These are phyloP conservation scores for Agarophyton chilense DNA, from an alignment of 23 red algal genomes.

Conservation along the genomic window DNA sequence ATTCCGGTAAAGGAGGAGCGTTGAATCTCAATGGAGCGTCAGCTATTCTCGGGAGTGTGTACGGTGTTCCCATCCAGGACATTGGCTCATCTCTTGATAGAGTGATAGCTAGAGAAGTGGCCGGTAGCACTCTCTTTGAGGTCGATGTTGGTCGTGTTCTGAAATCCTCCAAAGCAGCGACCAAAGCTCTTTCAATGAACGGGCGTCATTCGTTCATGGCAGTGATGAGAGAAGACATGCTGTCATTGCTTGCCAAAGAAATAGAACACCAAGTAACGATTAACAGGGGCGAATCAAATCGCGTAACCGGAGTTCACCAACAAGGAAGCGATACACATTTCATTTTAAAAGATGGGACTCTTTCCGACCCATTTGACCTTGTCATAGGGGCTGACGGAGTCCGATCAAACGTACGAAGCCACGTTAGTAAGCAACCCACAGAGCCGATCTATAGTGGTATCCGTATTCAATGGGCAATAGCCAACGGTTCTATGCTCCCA, in stretches of 20 bases:
- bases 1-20: constrained; percentile 10
- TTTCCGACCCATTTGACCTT: constrained; percentile 43
- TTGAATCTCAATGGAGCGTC: constrained; percentile 64
- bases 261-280: constrained; percentile 14
- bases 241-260: neutral
- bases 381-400: constrained; percentile 72
- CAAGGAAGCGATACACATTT: neutral
- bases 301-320: constrained; percentile 8
- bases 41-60: constrained; percentile 34
- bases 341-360: neutral
- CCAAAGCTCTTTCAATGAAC: neutral
- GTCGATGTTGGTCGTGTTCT: constrained; percentile 37
- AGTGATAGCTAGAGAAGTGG: constrained; percentile 32
- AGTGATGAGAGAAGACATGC: constrained; percentile 55
- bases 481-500: neutral
- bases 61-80: neutral
- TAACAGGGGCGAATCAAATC: constrained; percentile 17
- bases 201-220: constrained; percentile 31
- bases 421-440: neutral
- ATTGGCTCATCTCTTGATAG: neutral
- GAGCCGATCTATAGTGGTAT: constrained; percentile 55
- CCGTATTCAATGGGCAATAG: constrained; percentile 54
- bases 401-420: constrained; percentile 28
- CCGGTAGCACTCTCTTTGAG: neutral
- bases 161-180: neutral